Base-by-base conservation (phyloP, 2,329 filamentous ascomycete species). In the Chlorencoelia australis region DNA sequence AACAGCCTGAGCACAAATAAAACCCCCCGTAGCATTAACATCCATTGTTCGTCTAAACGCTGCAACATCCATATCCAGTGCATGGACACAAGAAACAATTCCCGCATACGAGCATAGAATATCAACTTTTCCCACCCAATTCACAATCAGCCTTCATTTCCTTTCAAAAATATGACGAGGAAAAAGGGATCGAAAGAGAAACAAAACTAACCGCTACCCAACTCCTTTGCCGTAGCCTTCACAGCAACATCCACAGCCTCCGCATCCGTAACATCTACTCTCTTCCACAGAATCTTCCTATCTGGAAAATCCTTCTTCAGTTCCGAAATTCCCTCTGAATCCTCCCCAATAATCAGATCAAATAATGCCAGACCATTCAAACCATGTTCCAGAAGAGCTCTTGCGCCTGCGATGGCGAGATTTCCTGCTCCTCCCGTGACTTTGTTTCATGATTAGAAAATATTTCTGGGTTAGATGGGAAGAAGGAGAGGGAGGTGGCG, bases 21-120 rank as follows among this genome's bases (percentile, higher is more conserved):
- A 88, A 0, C 69, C 64, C 0, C 82, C 82, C 0, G 78, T 82
- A 1, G 78, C 72, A 52, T 88, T 88, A 52, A 87, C 69, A 38
- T 84, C 79, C 14, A 86, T 50, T 0, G 79, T 69, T 18, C 67
- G 67, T 5, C 74, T 67, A 69, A 75, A 87, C 45, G 79, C 65
- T 2, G 64, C 60, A 0, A 68, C 57, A 0, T 65, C 59, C 61
- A 78, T 74, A 2, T 79, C 71, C 1, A 81, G 56, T 0, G 79
- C 72, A 42, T 74, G 69, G 0, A 67, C 63, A 45, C 72, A 79
- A 24, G 66, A 68, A 0, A 84, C 81, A 0, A 86, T 68, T 4
- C 82, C 81, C 0, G 79, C 81, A 48, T 82, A 82, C 46, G 72
- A 77, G 45, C 73, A 66, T 2, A 56, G 29, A 18, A 46, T 38